Percentiles rank a stretch among this genome's conserved stretches.
These are phyloP conservation scores for Acacia melanoxylon DNA, from an alignment of 306 rosid species.

Conservation along the genomic window DNA sequence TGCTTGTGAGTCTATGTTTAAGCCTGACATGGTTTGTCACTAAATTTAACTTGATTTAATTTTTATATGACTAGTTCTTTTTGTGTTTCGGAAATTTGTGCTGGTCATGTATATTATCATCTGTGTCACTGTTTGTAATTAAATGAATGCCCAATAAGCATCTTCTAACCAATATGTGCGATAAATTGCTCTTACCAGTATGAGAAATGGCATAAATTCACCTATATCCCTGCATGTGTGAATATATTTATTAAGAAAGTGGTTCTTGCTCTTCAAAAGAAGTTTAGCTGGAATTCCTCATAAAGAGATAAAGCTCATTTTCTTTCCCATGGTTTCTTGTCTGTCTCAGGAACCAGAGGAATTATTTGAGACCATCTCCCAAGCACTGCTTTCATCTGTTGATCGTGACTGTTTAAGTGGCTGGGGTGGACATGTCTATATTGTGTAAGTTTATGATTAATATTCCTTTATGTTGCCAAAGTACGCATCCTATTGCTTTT, in stretches of 20 bases:
- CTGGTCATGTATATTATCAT: conserved; percentile 1
- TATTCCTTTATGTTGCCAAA: conserved; percentile 14
- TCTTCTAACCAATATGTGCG: not conserved
- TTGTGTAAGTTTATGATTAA: conserved; percentile 69
- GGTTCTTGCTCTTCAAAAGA: not conserved
- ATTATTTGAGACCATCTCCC: conserved; percentile 90
- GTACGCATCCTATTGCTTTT: not conserved
- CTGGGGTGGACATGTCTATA: conserved; percentile 97
- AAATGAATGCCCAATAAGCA: conserved; percentile 1
- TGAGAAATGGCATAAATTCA: not conserved
- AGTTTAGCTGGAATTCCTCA: not conserved
- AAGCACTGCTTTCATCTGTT: conserved; percentile 90
- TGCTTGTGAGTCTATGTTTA: conserved; percentile 98
- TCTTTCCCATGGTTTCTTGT: not conserved
- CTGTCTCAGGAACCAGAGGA: conserved; percentile 87
- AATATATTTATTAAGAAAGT: not conserved
- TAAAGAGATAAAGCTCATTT: conserved; percentile 19
- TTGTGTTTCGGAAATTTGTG: conserved; percentile 5
- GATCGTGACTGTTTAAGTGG: conserved; percentile 99
- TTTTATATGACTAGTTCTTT: conserved; percentile 1
- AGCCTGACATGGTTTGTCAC: conserved; percentile 87
- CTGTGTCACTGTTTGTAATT: not conserved
- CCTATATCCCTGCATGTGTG: not conserved
- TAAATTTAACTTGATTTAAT: conserved; percentile 22
- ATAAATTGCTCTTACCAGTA: not conserved